Evolutionary conservation across 192 early-diverging fungal genomes (phyloP).

Genomic region (Podila verticillata): DNA sequence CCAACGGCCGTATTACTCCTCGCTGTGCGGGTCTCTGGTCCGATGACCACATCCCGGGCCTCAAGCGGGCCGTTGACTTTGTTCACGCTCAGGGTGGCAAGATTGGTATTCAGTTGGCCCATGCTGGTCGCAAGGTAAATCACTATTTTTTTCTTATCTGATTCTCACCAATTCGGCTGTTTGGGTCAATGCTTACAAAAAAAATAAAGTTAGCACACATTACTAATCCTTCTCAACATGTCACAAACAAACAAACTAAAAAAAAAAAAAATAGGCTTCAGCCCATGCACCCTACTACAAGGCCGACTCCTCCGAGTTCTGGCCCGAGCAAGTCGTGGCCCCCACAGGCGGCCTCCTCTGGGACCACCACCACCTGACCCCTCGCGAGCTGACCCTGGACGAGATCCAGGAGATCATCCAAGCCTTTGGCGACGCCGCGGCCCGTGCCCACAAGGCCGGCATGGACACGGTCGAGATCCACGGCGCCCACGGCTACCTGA

Average conservation of each 20-base stretch:
- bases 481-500: slow-evolving; percentile 90
- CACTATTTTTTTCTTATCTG: no score
- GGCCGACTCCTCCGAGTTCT: slow-evolving; percentile 49
- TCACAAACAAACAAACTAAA: no score
- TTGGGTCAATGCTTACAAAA: not conserved
- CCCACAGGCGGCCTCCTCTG: slow-evolving; percentile 64
- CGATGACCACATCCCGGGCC: slow-evolving; percentile 77
- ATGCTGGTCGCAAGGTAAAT: slow-evolving; percentile 82
- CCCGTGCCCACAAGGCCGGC: slow-evolving; percentile 79
- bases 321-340: slow-evolving; percentile 76
- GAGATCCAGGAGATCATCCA: slow-evolving; percentile 75
- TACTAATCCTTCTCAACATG: no score
- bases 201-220: no score
- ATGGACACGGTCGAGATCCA: slow-evolving; percentile 93
- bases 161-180: no score
- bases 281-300: not conserved
- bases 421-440: slow-evolving; percentile 74
- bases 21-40: slow-evolving; percentile 83
- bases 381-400: slow-evolving; percentile 67
- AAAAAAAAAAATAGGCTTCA: not conserved
- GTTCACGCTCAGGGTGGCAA: slow-evolving; percentile 69
- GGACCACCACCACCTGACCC: slow-evolving; percentile 48
- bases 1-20: slow-evolving; percentile 84
- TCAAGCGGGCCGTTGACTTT: slow-evolving; percentile 69
- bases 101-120: slow-evolving; percentile 82